phyloP scores from a whole-genome alignment of 345 rosid genomes.

The Pistacia integerrima region DNA sequence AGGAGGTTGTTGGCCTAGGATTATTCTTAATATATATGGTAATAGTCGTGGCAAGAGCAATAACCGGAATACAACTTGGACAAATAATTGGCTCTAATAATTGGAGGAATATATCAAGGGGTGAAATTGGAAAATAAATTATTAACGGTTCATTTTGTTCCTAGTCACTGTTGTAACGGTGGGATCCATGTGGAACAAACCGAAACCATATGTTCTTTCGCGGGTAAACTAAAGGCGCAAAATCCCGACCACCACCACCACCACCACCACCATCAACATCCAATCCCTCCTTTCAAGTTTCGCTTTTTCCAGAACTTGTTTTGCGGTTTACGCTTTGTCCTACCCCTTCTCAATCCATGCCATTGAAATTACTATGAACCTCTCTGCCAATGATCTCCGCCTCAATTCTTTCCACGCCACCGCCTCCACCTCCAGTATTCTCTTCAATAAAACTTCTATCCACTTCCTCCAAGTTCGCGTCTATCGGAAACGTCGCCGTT shows the following conservation, averaged over 20 bases:
- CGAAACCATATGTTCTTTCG: slow-evolving; percentile 18
- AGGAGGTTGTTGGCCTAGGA: too few species aligned
- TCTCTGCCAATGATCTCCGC: slow-evolving; percentile 26
- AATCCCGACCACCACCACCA: slow-evolving; percentile 1
- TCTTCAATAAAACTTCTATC: slow-evolving; percentile 15
- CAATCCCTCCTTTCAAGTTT: not conserved
- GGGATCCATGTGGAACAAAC: slow-evolving; percentile 16
- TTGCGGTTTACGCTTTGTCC: not conserved
- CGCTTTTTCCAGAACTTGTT: slow-evolving; percentile 14
- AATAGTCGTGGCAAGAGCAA: too few species aligned
- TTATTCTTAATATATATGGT: too few species aligned
- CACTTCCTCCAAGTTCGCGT: slow-evolving; percentile 36
- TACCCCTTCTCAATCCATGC: not conserved
- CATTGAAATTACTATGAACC: not conserved
- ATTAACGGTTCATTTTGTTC: not conserved
- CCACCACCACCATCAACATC: not conserved
- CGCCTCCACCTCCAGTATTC: slow-evolving; percentile 29
- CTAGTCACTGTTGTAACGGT: not conserved
- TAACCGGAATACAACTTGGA: too few species aligned
- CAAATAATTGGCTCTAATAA: too few species aligned
- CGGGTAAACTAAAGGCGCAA: slow-evolving; percentile 24
- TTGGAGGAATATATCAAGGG: too few species aligned
- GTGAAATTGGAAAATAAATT: not conserved
- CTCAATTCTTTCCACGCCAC: slow-evolving; percentile 23
- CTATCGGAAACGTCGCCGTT: slow-evolving; percentile 52